A percentile compares a stretch with the other conserved stretches of the same genome.
phyloP scores from a whole-genome alignment of 805 yeast genomes.

The Metschnikowia lunata region DNA sequence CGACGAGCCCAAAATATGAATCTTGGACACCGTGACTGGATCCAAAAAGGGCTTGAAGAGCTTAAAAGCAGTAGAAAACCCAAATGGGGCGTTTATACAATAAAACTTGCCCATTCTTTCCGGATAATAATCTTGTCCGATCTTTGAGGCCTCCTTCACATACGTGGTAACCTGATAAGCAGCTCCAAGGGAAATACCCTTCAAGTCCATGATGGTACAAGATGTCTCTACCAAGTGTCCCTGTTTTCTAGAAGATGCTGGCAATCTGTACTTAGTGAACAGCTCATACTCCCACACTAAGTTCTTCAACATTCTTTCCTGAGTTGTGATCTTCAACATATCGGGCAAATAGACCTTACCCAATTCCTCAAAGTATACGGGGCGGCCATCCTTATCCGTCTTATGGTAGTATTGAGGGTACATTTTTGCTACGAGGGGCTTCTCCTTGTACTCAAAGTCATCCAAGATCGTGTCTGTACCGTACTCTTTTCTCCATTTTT shows the following conservation, averaged over 20 bases:
- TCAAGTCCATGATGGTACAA: constrained; percentile 91
- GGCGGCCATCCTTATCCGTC: constrained; percentile 95
- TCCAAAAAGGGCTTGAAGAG: constrained; percentile 91
- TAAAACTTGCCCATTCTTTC: constrained; percentile 99
- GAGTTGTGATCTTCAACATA: constrained; percentile 90
- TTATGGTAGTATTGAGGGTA: constrained; percentile 98
- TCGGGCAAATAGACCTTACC: constrained; percentile 86
- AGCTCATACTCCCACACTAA: constrained; percentile 97
- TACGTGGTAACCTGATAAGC: constrained; percentile 83
- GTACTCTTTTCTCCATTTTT: constrained; percentile 83
- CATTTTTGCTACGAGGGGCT: constrained; percentile 78
- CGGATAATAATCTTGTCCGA: constrained; percentile 97
- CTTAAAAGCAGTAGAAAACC: constrained; percentile 90
- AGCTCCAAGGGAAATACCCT: constrained; percentile 82
- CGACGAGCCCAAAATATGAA: constrained; percentile 75
- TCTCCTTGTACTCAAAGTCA: constrained; percentile 92
- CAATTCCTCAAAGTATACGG: constrained; percentile 89
- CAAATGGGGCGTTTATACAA: constrained; percentile 94
- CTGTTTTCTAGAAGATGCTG: constrained; percentile 86
- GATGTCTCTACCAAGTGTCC: constrained; percentile 87
- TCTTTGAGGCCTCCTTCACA: constrained; percentile 87
- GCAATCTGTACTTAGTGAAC: constrained; percentile 76
- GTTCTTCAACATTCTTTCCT: constrained; percentile 93
- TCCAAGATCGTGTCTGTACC: constrained; percentile 82
- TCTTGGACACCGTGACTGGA: constrained; percentile 95